phyloP scores from a whole-genome alignment of 106 monocot genomes.

The Dendrobium catenatum region DNA sequence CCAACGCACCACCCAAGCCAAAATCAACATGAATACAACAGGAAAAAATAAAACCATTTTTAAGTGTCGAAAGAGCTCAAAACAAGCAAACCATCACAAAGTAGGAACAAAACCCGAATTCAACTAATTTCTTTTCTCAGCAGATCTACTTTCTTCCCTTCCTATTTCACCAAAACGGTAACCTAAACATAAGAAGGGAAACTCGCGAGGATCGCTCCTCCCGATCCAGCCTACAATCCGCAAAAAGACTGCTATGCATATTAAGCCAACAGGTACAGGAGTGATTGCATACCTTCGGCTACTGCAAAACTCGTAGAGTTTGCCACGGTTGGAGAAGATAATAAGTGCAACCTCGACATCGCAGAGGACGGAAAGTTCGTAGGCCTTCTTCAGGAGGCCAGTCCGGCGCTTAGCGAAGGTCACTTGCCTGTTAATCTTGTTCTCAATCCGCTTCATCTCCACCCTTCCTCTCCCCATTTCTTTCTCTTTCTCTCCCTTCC shows the following conservation, averaged over 20 bases:
- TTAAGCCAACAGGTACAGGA: neutral
- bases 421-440: constrained; percentile 24
- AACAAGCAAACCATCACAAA: constrained; percentile 4
- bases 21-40: neutral
- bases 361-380: constrained; percentile 68
- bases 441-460: constrained; percentile 7
- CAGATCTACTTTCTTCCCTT: neutral
- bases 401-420: constrained; percentile 52
- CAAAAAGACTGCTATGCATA: neutral
- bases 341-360: constrained; percentile 70
- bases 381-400: constrained; percentile 70
- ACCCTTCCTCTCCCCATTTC: constrained; percentile 5
- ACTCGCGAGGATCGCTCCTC: neutral
- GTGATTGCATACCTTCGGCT: neutral
- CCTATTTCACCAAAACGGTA: neutral
- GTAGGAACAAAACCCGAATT: neutral
- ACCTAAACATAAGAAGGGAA: neutral
- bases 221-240: neutral
- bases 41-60: neutral
- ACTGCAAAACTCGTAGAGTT: constrained; percentile 36
- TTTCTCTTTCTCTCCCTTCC: neutral
- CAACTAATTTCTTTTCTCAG: neutral
- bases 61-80: neutral
- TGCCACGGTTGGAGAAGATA: constrained; percentile 55
- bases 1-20: neutral